These are phyloP conservation scores for Microcyclosporella mali DNA, from an alignment of 2,329 filamentous ascomycete genomes.

Conservation along the genomic window DNA sequence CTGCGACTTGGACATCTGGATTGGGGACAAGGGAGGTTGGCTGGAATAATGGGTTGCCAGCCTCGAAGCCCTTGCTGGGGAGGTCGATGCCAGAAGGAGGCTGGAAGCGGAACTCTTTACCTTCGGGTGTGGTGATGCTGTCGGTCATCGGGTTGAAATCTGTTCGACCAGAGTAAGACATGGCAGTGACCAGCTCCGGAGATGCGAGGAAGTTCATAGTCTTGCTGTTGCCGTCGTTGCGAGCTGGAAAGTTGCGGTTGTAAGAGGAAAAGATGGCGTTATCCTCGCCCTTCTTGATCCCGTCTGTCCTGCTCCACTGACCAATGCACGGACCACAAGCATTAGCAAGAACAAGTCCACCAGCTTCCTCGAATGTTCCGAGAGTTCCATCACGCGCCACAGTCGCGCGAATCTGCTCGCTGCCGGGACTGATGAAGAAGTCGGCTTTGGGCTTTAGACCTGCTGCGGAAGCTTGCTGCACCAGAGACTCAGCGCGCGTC, in stretches of 20 bases:
- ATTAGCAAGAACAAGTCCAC: conserved; percentile 85
- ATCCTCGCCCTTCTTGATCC: conserved; percentile 71
- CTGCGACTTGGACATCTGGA: conserved; percentile 62
- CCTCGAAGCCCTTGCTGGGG: conserved; percentile 69
- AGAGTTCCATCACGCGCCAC: conserved; percentile 84
- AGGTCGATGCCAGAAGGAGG: conserved; percentile 60
- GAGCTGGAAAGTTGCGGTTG: conserved; percentile 95
- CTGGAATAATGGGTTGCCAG: conserved; percentile 67
- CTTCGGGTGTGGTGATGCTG: conserved; percentile 69
- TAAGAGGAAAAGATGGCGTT: conserved; percentile 97
- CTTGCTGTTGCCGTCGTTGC: conserved; percentile 91
- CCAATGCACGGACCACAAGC: conserved; percentile 65
- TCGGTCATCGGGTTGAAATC: conserved; percentile 97
- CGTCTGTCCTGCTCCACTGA: conserved; percentile 90
- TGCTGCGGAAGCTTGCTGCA: conserved; percentile 84
- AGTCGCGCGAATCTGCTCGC: conserved; percentile 93
- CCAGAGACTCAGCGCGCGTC: conserved; percentile 87
- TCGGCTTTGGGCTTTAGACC: conserved; percentile 82
- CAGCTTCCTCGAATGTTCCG: conserved; percentile 75
- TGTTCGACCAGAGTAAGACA: conserved; percentile 85
- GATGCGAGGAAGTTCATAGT: conserved; percentile 99
- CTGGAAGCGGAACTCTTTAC: conserved; percentile 73
- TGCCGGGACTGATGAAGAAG: conserved; percentile 95
- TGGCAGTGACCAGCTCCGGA: conserved; percentile 91
- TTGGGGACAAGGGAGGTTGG: conserved; percentile 68